Evolutionary conservation across 352 stramenopile species (phyloP).

Genomic region (Phytophthora citricola): DNA sequence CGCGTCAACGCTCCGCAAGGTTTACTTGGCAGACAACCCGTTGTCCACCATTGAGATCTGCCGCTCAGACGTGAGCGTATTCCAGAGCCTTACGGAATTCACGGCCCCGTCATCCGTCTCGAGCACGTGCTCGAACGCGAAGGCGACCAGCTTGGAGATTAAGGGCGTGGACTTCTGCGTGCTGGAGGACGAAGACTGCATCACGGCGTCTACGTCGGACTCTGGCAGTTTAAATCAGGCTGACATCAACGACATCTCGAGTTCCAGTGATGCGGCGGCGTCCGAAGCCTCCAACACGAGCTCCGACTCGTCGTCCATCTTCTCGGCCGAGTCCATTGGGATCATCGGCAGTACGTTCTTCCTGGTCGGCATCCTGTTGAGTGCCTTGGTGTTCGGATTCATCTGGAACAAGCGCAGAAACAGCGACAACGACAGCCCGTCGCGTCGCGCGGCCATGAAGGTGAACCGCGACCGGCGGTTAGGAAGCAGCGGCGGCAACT

Average conservation of each 20-base stretch:
- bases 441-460: constrained; percentile 24
- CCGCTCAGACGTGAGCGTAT: constrained; percentile 48
- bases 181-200: constrained; percentile 35
- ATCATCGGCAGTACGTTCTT: constrained; percentile 66
- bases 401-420: constrained; percentile 39
- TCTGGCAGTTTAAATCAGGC: constrained; percentile 16
- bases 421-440: constrained; percentile 15
- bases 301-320: constrained; percentile 37
- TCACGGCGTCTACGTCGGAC: constrained; percentile 12
- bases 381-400: constrained; percentile 43
- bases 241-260: constrained; percentile 31
- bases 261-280: constrained; percentile 13
- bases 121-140: constrained; percentile 34
- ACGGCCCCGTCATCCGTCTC: constrained; percentile 41
- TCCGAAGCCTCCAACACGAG: constrained; percentile 12
- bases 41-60: constrained; percentile 59
- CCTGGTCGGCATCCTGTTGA: constrained; percentile 49
- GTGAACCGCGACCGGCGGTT: constrained; percentile 34
- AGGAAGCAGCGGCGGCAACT: constrained; percentile 42
- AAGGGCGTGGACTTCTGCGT: constrained; percentile 49
- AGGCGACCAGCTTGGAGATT: constrained; percentile 34
- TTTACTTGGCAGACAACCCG: constrained; percentile 53
- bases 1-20: constrained; percentile 52
- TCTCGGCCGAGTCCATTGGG: constrained; percentile 54
- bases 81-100: constrained; percentile 41